These are phyloP conservation scores for Rickenella mellea DNA, from an alignment of 768 basidiomycete species.

Conservation along the genomic window DNA sequence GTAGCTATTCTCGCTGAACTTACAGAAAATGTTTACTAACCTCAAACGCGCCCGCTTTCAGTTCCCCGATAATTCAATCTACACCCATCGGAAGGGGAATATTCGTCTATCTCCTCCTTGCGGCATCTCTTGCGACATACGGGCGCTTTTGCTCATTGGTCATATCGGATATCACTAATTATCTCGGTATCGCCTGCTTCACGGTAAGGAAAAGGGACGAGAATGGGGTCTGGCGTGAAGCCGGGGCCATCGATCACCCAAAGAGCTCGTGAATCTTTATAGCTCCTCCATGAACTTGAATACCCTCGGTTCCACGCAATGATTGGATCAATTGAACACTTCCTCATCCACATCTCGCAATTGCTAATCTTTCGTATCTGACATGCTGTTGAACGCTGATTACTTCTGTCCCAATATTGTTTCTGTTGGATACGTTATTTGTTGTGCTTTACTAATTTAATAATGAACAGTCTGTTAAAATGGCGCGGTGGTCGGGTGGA, in stretches of 20 bases:
- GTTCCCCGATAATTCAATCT: slow-evolving; percentile 70
- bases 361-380: too few species aligned
- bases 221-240: slow-evolving; percentile 48
- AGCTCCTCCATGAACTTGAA: too few species aligned
- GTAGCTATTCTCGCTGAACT: slow-evolving; percentile 15
- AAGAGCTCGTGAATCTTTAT: too few species aligned
- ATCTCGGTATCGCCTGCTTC: slow-evolving; percentile 91
- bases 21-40: not conserved
- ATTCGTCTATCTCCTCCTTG: slow-evolving; percentile 65
- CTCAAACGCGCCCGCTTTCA: slow-evolving; percentile 10
- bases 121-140: slow-evolving; percentile 60
- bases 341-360: too few species aligned
- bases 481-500: too few species aligned
- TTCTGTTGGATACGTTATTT: too few species aligned
- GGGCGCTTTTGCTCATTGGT: slow-evolving; percentile 75
- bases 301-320: too few species aligned
- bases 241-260: slow-evolving; percentile 19
- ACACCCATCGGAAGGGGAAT: slow-evolving; percentile 49
- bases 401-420: too few species aligned
- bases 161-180: slow-evolving; percentile 80
- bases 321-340: too few species aligned
- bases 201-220: slow-evolving; percentile 81
- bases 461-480: too few species aligned
- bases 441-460: too few species aligned
- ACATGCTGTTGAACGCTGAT: too few species aligned